Evolutionary conservation across 2,329 filamentous ascomycete species (phyloP).

Genomic region (Zasmidium citrigriseum): DNA sequence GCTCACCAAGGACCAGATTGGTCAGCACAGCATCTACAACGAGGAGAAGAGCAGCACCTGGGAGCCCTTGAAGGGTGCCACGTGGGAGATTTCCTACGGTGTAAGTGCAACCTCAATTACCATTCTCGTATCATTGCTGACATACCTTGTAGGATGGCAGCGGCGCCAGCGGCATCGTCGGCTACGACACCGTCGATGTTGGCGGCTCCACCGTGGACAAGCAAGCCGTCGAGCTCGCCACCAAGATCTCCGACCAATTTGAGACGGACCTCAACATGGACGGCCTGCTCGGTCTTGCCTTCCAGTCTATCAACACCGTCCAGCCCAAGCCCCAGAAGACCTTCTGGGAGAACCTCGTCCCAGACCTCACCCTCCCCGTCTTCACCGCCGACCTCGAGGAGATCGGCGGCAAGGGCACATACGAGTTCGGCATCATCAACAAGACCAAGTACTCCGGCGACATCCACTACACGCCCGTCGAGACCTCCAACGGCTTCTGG

Average conservation of each 20-base stretch:
- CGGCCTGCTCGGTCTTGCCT: conserved; percentile 62
- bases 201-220: conserved; percentile 62
- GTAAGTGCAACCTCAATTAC: not conserved
- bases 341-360: conserved; percentile 71
- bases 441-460: conserved; percentile 61
- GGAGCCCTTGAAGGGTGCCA: conserved; percentile 49
- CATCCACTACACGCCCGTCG: conserved; percentile 63
- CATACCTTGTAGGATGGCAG: conserved; percentile 53
- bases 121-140: not conserved
- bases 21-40: conserved; percentile 59
- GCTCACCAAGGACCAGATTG: conserved; percentile 48
- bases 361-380: conserved; percentile 62
- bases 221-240: conserved; percentile 70
- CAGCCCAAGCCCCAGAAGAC: conserved; percentile 58
- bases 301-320: conserved; percentile 60
- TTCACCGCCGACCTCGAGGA: conserved; percentile 71
- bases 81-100: conserved; percentile 68
- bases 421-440: conserved; percentile 75
- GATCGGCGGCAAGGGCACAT: conserved; percentile 56
- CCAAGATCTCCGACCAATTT: conserved; percentile 59
- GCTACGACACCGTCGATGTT: conserved; percentile 67
- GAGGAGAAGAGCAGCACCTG: conserved; percentile 55
- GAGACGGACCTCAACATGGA: conserved; percentile 59
- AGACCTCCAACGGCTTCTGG: conserved; percentile 69
- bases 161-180: conserved; percentile 63